These are phyloP conservation scores for Penicillium psychrofluorescens DNA, from an alignment of 495 filamentous ascomycete genomes.

Conservation along the genomic window DNA sequence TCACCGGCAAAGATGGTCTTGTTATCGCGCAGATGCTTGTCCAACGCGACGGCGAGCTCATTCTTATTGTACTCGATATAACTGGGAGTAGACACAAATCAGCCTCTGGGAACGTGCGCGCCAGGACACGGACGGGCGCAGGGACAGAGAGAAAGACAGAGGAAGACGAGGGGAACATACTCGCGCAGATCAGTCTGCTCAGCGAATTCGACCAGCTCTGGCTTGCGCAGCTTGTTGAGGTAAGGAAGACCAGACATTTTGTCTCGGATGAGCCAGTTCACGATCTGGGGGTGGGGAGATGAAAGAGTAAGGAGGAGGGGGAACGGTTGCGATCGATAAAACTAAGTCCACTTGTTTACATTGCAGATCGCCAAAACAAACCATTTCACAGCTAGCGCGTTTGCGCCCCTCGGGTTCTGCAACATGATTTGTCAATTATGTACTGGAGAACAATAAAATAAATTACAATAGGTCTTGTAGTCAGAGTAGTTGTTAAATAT, in stretches of 20 bases:
- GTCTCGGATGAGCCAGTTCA: neutral
- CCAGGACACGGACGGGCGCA: neutral
- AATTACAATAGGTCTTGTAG: neutral
- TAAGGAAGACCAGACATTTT: constrained; percentile 60
- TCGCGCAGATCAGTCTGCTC: constrained; percentile 63
- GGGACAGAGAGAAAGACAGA: neutral
- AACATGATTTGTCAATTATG: neutral
- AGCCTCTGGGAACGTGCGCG: too few relatives aligned
- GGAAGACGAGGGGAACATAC: constrained; percentile 37
- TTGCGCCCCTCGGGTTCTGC: neutral
- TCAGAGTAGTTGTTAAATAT: neutral
- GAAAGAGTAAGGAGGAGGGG: neutral
- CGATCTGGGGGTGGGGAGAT: neutral
- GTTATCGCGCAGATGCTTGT: constrained; percentile 66
- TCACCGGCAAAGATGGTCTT: constrained; percentile 52
- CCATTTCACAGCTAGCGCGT: constrained; percentile 19
- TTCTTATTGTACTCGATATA: constrained; percentile 65
- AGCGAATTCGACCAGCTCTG: constrained; percentile 69
- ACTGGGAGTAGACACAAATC: constrained; percentile 33
- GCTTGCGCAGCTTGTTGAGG: constrained; percentile 79
- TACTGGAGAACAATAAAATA: constrained; percentile 1
- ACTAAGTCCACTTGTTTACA: constrained; percentile 20
- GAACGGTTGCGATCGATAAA: constrained; percentile 10
- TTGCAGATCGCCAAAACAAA: constrained; percentile 27
- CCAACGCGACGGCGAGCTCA: constrained; percentile 73